A percentile compares a stretch with the other conserved stretches of the same genome.
These are phyloP conservation scores for Cyclanthera cordifolia DNA, from an alignment of 306 rosid genomes.

Conservation along the genomic window DNA sequence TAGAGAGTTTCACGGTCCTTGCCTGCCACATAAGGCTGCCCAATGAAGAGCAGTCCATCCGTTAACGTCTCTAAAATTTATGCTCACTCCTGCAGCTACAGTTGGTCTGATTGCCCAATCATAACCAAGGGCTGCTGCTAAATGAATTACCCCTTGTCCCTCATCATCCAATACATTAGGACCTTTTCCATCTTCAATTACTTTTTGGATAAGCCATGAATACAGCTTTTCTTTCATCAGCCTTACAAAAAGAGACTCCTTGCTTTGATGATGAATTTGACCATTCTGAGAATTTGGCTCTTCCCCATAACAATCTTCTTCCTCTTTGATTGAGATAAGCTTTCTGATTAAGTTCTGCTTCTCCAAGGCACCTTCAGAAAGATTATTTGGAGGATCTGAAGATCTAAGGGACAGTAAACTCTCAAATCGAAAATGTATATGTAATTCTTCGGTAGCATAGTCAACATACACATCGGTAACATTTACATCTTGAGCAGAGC, in stretches of 20 bases:
- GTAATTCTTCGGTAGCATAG: slow-evolving; percentile 28
- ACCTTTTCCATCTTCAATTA: slow-evolving; percentile 40
- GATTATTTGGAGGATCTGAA: slow-evolving; percentile 28
- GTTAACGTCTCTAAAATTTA: slow-evolving; percentile 73
- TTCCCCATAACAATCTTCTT: slow-evolving; percentile 41
- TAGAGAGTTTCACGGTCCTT: slow-evolving; percentile 19
- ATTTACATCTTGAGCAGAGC: slow-evolving; percentile 35
- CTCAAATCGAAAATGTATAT: slow-evolving; percentile 39
- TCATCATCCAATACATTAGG: slow-evolving; percentile 53
- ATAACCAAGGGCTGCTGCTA: slow-evolving; percentile 71
- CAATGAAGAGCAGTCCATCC: slow-evolving; percentile 94
- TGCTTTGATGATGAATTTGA: slow-evolving; percentile 29
- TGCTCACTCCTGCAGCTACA: slow-evolving; percentile 58
- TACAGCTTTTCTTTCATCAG: slow-evolving; percentile 60
- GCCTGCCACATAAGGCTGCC: slow-evolving; percentile 89
- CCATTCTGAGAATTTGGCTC: slow-evolving; percentile 24
- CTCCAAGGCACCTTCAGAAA: slow-evolving; percentile 29
- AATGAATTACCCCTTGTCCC: slow-evolving; percentile 72
- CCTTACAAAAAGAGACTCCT: slow-evolving; percentile 32
- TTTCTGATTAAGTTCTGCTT: slow-evolving; percentile 36
- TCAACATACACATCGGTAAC: slow-evolving; percentile 23
- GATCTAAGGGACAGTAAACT: slow-evolving; percentile 37
- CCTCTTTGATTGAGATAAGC: slow-evolving; percentile 59
- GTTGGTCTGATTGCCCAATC: slow-evolving; percentile 72
- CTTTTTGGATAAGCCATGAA: slow-evolving; percentile 70